A percentile compares a stretch with the other conserved stretches of the same genome.
phyloP scores from a whole-genome alignment of 495 filamentous ascomycete genomes.

The Parmelia sp. region DNA sequence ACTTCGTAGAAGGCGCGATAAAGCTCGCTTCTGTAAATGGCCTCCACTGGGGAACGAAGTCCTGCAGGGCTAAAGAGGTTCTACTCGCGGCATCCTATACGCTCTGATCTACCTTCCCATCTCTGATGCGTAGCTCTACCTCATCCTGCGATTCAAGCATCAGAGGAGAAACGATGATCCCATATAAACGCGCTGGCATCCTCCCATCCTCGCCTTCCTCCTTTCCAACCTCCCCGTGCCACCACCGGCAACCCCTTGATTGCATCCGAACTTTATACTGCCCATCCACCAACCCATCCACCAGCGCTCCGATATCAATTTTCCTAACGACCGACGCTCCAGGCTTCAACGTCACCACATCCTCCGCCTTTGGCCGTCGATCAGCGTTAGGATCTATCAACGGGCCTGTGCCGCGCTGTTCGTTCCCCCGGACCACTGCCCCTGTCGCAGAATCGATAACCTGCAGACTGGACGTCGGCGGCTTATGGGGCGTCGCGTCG shows the following conservation, averaged over 20 bases:
- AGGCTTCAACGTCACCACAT: neutral
- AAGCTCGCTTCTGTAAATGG: too few species aligned
- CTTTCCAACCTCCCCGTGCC: conserved; percentile 7
- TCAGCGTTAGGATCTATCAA: conserved; percentile 7
- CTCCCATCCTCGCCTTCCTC: conserved; percentile 8
- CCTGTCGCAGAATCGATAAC: neutral
- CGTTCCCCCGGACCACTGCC: conserved; percentile 1
- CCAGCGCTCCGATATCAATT: neutral
- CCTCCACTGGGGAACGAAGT: too few species aligned
- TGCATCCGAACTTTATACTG: neutral
- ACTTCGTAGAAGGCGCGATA: too few species aligned
- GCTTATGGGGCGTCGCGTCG: neutral
- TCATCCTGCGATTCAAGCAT: conserved; percentile 8
- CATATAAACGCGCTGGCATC: neutral
- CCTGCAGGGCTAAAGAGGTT: too few species aligned
- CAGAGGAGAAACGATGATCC: neutral
- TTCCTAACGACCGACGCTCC: neutral
- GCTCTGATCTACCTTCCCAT: conserved; percentile 4
- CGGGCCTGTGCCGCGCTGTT: neutral
- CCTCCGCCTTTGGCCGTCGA: neutral
- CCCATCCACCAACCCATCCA: neutral
- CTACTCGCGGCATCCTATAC: neutral
- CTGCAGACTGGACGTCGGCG: neutral
- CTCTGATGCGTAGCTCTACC: conserved; percentile 3
- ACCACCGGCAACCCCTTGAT: conserved; percentile 1